These are phyloP conservation scores for Amaranthus palmeri DNA, from an alignment of 148 eudicot species.

Conservation along the genomic window DNA sequence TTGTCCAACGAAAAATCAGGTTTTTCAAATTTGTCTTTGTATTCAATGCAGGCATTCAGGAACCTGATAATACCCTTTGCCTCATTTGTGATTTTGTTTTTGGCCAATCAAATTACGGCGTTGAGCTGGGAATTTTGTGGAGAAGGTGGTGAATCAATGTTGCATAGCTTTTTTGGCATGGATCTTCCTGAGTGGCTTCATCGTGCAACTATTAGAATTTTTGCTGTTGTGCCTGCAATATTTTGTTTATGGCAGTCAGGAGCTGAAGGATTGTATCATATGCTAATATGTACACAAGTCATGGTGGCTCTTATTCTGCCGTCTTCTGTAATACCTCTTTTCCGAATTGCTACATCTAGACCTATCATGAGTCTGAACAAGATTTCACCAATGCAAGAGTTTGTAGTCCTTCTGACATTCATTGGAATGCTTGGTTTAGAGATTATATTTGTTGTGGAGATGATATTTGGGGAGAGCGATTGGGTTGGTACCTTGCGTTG, in stretches of 20 bases:
- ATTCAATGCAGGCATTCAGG: constrained; percentile 56
- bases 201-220: constrained; percentile 65
- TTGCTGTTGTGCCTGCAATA: constrained; percentile 67
- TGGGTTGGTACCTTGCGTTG: constrained; percentile 75
- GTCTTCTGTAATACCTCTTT: constrained; percentile 82
- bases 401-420: constrained; percentile 50
- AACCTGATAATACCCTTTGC: constrained; percentile 49
- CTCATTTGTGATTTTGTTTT: constrained; percentile 48
- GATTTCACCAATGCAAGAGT: constrained; percentile 65
- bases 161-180: constrained; percentile 59
- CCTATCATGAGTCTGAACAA: constrained; percentile 71
- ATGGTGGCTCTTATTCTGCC: constrained; percentile 81
- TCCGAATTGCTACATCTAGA: constrained; percentile 74
- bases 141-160: constrained; percentile 53
- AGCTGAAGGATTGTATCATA: constrained; percentile 81
- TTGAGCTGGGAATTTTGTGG: constrained; percentile 63
- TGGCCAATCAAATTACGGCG: constrained; percentile 73
- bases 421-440: constrained; percentile 72
- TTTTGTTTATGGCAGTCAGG: constrained; percentile 75
- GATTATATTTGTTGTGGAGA: constrained; percentile 68
- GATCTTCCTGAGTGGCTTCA: constrained; percentile 93
- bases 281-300: constrained; percentile 73
- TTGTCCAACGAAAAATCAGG: background rate
- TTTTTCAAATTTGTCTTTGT: constrained; percentile 3
- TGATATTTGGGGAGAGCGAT: constrained; percentile 84